Evolutionary conservation across 148 eudicot species (phyloP).

Genomic region (Amaranthus palmeri): DNA sequence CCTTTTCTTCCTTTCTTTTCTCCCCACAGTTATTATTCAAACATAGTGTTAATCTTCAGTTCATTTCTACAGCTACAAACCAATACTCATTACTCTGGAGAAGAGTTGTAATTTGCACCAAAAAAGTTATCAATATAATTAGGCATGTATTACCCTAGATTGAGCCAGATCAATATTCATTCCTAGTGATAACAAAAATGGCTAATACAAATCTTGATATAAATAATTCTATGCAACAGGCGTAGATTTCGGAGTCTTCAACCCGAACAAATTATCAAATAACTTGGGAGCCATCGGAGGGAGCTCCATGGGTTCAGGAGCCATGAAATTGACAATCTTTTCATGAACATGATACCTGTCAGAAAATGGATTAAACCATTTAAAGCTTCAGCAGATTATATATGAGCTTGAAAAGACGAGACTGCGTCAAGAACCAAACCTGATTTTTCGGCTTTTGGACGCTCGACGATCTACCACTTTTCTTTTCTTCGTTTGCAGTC

Average conservation of each 20-base stretch:
- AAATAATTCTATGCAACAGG: constrained; percentile 25
- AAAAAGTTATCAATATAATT: no score
- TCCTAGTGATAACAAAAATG: not conserved
- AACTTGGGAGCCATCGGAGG: constrained; percentile 65
- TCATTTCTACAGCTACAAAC: not conserved
- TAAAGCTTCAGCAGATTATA: not conserved
- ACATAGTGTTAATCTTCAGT: not conserved
- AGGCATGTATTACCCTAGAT: no score
- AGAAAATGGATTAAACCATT: not conserved
- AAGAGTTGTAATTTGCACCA: no score
- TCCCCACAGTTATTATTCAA: not conserved
- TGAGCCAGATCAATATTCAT: not conserved
- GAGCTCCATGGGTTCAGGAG: constrained; percentile 63
- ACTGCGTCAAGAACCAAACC: constrained; percentile 31
- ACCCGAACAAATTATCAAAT: constrained; percentile 68
- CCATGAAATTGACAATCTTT: constrained; percentile 86
- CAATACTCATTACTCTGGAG: not conserved
- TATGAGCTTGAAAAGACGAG: not conserved
- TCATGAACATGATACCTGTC: constrained; percentile 79
- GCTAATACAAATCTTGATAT: constrained; percentile 1
- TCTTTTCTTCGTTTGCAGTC: constrained; percentile 74
- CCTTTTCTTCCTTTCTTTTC: no score
- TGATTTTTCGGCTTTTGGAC: constrained; percentile 89
- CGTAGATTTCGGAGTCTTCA: constrained; percentile 39
- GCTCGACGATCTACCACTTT: constrained; percentile 86